Conservation (phyloP, 1,284 basidiomycete genomes). For the Sanguinoderma infundibulare region DNA sequence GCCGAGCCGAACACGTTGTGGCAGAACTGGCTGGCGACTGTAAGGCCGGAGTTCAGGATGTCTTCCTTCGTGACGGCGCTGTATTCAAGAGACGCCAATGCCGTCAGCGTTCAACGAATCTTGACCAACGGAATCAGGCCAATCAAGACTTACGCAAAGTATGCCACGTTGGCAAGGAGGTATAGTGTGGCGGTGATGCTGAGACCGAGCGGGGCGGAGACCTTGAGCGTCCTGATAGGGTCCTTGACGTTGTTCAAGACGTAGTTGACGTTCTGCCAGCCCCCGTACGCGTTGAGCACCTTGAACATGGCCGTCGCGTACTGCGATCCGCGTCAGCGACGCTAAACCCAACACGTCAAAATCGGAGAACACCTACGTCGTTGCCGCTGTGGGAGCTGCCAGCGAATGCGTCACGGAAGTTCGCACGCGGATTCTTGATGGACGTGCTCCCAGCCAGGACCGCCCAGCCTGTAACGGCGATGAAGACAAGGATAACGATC, state of each 20-base stretch:
- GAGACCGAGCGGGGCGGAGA: slow-evolving; percentile 71
- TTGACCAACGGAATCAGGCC: background rate
- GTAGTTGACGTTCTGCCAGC: slow-evolving; percentile 39
- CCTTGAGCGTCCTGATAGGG: slow-evolving; percentile 69
- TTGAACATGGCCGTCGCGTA: slow-evolving; percentile 65
- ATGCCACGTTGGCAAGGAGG: slow-evolving; percentile 68
- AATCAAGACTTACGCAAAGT: slow-evolving; percentile 67
- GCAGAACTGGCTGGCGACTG: slow-evolving; percentile 73
- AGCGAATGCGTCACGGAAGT: slow-evolving; percentile 48
- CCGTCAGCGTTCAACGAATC: no score
- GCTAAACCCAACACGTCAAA: background rate
- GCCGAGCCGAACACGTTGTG: slow-evolving; percentile 65
- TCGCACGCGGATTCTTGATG: slow-evolving; percentile 50
- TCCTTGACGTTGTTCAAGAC: slow-evolving; percentile 66
- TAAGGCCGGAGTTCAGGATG: slow-evolving; percentile 58
- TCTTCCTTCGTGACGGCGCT: slow-evolving; percentile 67
- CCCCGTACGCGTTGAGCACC: slow-evolving; percentile 55
- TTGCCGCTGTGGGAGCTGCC: slow-evolving; percentile 69
- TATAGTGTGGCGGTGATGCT: slow-evolving; percentile 57
- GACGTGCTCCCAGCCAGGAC: slow-evolving; percentile 49
- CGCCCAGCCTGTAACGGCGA: slow-evolving; percentile 54
- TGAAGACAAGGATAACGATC: slow-evolving; percentile 57
- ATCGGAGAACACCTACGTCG: slow-evolving; percentile 46
- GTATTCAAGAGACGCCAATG: background rate
- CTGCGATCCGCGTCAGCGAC: slow-evolving; percentile 31